phyloP scores from a whole-genome alignment of 2,329 filamentous ascomycete species.

The Gyromitra esculenta region DNA sequence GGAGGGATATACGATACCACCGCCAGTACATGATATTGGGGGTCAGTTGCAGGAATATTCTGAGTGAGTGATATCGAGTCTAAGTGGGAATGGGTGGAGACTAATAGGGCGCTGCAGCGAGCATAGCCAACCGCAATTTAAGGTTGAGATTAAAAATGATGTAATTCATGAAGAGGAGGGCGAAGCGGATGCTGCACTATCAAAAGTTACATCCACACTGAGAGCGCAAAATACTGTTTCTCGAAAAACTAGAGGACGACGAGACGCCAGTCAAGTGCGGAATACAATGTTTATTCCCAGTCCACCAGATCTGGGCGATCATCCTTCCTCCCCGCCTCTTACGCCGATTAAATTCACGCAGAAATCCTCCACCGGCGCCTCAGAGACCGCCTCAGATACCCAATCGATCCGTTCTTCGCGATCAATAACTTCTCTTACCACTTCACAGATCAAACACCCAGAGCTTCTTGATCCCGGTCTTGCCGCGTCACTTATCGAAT shows the following conservation, averaged over 20 bases:
- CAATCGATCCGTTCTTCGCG: slow-evolving; percentile 79
- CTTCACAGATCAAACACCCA: slow-evolving; percentile 77
- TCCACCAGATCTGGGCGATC: slow-evolving; percentile 50
- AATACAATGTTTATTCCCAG: slow-evolving; percentile 55
- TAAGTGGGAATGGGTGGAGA: neutral
- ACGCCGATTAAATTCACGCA: slow-evolving; percentile 53
- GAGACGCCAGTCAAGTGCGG: slow-evolving; percentile 83
- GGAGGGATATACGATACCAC: slow-evolving; percentile 80
- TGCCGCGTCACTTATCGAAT: slow-evolving; percentile 89
- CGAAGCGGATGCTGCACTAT: slow-evolving; percentile 76
- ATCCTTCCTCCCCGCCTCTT: slow-evolving; percentile 53
- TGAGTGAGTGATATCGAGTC: slow-evolving; percentile 34
- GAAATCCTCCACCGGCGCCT: slow-evolving; percentile 48
- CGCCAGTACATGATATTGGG: slow-evolving; percentile 61
- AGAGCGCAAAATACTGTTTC: slow-evolving; percentile 74
- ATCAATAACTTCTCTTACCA: slow-evolving; percentile 76
- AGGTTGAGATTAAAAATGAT: slow-evolving; percentile 80
- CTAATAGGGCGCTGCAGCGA: slow-evolving; percentile 61
- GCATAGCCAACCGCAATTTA: slow-evolving; percentile 73
- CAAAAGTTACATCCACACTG: slow-evolving; percentile 78
- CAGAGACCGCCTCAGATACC: slow-evolving; percentile 72
- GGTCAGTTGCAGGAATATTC: slow-evolving; percentile 37
- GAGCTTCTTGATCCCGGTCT: slow-evolving; percentile 82
- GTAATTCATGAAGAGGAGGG: slow-evolving; percentile 82
- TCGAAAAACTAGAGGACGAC: slow-evolving; percentile 83